A percentile compares a stretch with the other conserved stretches of the same genome.
Evolutionary conservation across 2,329 filamentous ascomycete genomes (phyloP).

Genomic region (Zarea fungicola): DNA sequence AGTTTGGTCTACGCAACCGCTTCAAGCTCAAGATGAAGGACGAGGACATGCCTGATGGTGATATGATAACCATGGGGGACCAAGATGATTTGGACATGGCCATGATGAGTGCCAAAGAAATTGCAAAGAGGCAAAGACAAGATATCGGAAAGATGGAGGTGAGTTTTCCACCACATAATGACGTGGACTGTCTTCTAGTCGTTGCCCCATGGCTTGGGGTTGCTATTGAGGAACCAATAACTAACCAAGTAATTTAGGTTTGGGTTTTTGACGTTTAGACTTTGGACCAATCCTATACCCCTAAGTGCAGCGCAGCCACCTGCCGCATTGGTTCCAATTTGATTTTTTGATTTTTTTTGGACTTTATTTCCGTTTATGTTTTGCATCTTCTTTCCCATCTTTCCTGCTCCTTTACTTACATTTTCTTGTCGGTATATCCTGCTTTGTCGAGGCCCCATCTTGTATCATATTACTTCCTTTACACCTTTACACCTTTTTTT

Average conservation of each 20-base stretch:
- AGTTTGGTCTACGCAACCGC: conserved; percentile 70
- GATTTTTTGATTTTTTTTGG: conserved; percentile 16
- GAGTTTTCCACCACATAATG: conserved; percentile 33
- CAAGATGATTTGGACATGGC: conserved; percentile 94
- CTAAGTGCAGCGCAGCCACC: conserved; percentile 7
- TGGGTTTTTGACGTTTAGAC: conserved; percentile 43
- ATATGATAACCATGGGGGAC: conserved; percentile 96
- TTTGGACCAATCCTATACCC: conserved; percentile 21
- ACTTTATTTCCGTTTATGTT: background rate
- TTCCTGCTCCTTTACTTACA: no score
- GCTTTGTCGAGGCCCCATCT: background rate
- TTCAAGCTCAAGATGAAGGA: conserved; percentile 89
- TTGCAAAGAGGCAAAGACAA: conserved; percentile 65
- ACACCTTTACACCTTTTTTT: no score
- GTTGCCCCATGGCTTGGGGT: background rate
- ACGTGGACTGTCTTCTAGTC: conserved; percentile 8
- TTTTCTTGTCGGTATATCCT: background rate
- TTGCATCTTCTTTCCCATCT: background rate
- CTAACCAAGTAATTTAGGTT: conserved; percentile 30
- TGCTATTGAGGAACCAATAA: background rate
- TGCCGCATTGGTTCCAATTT: conserved; percentile 5
- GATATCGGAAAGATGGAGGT: conserved; percentile 96
- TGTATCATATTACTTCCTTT: conserved; percentile 6
- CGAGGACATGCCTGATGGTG: conserved; percentile 68
- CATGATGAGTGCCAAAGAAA: conserved; percentile 61